phyloP scores from a whole-genome alignment of 805 yeast genomes.

The Ogataea minuta region DNA sequence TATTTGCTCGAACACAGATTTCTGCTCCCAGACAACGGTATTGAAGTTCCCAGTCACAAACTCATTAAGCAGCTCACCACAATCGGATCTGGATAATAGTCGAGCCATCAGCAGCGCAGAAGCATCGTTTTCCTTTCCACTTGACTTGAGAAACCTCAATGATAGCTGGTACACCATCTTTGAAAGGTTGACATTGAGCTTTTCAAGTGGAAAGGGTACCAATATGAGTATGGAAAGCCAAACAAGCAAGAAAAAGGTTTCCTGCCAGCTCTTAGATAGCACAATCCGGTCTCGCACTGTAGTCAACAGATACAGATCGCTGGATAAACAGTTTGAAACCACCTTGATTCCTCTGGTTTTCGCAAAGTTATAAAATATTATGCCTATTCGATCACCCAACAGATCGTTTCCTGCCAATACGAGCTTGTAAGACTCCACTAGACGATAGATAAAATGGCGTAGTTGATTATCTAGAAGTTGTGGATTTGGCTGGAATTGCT shows the following conservation, averaged over 20 bases:
- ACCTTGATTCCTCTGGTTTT: constrained; percentile 68
- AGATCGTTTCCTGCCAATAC: constrained; percentile 3
- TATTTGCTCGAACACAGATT: constrained; percentile 14
- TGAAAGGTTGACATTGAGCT: constrained; percentile 36
- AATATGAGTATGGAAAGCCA: constrained; percentile 72
- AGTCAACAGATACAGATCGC: constrained; percentile 53
- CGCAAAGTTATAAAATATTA: constrained; percentile 55
- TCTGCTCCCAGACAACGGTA: constrained; percentile 19
- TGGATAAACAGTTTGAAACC: constrained; percentile 55
- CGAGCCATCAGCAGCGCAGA: constrained; percentile 52
- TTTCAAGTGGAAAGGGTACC: constrained; percentile 67
- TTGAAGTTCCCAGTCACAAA: constrained; percentile 25
- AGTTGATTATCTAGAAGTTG: constrained; percentile 46
- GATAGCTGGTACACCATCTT: constrained; percentile 38
- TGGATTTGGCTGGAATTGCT: constrained; percentile 55
- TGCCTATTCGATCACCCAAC: constrained; percentile 18
- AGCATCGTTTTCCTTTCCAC: constrained; percentile 59
- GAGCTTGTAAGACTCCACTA: constrained; percentile 30
- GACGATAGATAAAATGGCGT: constrained; percentile 30
- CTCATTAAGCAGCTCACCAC: constrained; percentile 24
- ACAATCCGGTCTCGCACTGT: constrained; percentile 31
- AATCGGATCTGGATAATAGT: constrained; percentile 51
- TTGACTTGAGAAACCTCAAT: constrained; percentile 33
- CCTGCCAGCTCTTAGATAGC: constrained; percentile 41
- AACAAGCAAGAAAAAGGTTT: constrained; percentile 49